phyloP scores from a whole-genome alignment of 179 eudicot species.

The Heliamphora pulchella region DNA sequence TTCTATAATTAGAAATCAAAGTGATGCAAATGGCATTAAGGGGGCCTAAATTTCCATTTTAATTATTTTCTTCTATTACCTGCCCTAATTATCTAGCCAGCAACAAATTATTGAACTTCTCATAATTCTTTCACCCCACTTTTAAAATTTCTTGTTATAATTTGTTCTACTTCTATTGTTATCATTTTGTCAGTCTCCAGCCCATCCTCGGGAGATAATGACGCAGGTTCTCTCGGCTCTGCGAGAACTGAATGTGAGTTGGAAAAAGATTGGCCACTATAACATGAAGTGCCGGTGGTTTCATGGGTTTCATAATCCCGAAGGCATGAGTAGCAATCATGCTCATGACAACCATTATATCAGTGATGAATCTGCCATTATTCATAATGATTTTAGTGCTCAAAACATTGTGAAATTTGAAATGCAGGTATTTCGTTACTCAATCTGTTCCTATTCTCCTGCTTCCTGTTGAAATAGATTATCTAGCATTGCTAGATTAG shows the following conservation, averaged over 20 bases:
- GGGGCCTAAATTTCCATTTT: background rate
- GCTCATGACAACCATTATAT: slow-evolving; percentile 13
- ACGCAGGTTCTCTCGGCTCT: slow-evolving; percentile 43
- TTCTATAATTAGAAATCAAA: background rate
- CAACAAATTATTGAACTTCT: background rate
- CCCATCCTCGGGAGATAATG: slow-evolving; percentile 55
- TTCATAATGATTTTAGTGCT: slow-evolving; percentile 15
- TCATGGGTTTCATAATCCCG: slow-evolving; percentile 22
- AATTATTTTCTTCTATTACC: background rate
- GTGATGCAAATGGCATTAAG: background rate
- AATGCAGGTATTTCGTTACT: slow-evolving; percentile 33
- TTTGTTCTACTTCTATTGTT: background rate
- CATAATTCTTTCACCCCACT: background rate
- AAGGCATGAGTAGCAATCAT: slow-evolving; percentile 22
- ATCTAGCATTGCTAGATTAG: background rate
- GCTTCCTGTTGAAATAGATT: background rate
- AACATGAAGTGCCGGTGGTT: slow-evolving; percentile 49
- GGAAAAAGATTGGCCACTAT: slow-evolving; percentile 59
- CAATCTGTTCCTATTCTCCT: slow-evolving; percentile 5
- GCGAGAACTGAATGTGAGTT: slow-evolving; percentile 46
- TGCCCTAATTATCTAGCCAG: slow-evolving; percentile 5
- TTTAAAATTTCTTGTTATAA: background rate
- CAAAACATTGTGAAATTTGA: slow-evolving; percentile 35
- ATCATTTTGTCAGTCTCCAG: slow-evolving; percentile 37
- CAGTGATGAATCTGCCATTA: slow-evolving; percentile 15